These are phyloP conservation scores for Sugiyamaella sp. DNA, from an alignment of 1,139 yeast genomes.

Conservation along the genomic window DNA sequence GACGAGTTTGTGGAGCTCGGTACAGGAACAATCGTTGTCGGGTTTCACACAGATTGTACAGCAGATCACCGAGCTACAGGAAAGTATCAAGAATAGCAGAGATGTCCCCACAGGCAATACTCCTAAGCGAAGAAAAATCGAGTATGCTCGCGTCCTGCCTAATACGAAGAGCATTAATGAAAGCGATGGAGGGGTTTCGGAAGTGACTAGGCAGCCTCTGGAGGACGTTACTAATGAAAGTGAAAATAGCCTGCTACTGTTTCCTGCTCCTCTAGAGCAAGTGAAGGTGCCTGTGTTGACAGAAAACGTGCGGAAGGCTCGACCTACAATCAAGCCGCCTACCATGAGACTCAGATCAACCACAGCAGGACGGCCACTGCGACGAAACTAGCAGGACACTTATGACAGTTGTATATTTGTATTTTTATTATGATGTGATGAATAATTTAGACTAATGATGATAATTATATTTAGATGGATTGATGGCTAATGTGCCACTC, in stretches of 20 bases:
- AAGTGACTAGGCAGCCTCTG: conserved; percentile 9
- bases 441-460: conserved; percentile 1
- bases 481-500: too few relatives aligned
- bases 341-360: conserved; percentile 5
- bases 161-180: conserved; percentile 10
- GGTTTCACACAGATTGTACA: background rate
- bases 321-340: background rate
- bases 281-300: background rate
- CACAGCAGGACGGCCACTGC: conserved; percentile 4
- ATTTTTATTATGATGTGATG: conserved; percentile 17
- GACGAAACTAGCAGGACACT: too few relatives aligned
- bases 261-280: background rate
- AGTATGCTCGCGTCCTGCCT: conserved; percentile 22
- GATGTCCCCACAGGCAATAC: conserved; percentile 20
- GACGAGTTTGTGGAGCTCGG: conserved; percentile 15
- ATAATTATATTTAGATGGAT: too few relatives aligned
- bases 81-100: conserved; percentile 1
- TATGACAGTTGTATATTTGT: conserved; percentile 8
- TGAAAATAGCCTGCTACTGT: background rate
- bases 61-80: background rate
- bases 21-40: conserved; percentile 5
- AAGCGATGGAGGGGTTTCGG: background rate
- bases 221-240: conserved; percentile 11
- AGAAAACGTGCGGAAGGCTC: background rate
- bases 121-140: conserved; percentile 23